phyloP scores from a whole-genome alignment of 495 filamentous ascomycete species.

The Penicillium dipodomyicola region DNA sequence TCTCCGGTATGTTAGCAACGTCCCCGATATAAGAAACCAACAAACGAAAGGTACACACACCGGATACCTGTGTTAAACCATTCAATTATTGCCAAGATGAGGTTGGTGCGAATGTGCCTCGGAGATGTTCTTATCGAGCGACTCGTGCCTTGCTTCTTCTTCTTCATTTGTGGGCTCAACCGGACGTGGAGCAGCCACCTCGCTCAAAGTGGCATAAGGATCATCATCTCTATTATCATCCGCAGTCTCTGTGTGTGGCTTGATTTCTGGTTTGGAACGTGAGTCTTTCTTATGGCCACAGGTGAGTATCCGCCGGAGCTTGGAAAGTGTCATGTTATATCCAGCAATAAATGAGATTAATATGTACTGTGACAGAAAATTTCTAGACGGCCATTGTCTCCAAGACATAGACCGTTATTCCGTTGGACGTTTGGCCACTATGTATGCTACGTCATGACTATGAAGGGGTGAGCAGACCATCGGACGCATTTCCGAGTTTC shows the following conservation, averaged over 20 bases:
- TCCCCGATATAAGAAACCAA: neutral
- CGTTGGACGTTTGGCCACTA: neutral
- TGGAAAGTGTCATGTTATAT: neutral
- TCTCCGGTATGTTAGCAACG: neutral
- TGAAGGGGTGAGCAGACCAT: neutral
- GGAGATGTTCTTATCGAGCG: neutral
- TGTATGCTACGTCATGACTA: slow-evolving; percentile 1
- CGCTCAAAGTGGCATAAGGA: neutral
- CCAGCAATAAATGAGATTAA: neutral
- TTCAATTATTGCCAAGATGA: slow-evolving; percentile 7
- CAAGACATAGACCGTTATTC: neutral
- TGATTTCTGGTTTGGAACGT: neutral
- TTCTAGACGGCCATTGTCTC: neutral
- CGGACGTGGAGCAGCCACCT: neutral
- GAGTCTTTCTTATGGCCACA: slow-evolving; percentile 2
- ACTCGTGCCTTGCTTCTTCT: neutral
- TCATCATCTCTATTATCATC: neutral
- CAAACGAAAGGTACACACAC: neutral
- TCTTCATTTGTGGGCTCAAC: neutral
- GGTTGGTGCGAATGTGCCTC: neutral
- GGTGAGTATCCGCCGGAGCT: neutral
- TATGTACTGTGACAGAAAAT: neutral
- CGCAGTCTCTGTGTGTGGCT: neutral
- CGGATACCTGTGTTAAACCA: neutral
- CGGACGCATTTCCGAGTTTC: neutral